Conservation (phyloP, 768 basidiomycete genomes). For the Chalciporus piperatus region DNA sequence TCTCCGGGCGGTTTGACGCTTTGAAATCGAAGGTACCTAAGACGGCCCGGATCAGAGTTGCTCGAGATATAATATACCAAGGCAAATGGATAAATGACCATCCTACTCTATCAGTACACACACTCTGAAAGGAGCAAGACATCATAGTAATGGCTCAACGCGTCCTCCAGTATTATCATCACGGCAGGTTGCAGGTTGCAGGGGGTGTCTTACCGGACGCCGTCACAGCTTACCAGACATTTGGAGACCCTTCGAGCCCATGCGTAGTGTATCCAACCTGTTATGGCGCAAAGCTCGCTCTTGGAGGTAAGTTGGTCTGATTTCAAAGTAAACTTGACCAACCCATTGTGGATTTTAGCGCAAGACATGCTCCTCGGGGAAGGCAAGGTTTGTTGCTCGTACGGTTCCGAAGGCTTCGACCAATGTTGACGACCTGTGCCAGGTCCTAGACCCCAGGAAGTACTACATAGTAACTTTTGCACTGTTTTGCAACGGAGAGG, state of each 20-base stretch:
- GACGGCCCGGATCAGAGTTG: not conserved
- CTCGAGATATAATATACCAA: too few species aligned
- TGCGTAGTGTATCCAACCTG: conserved; percentile 55
- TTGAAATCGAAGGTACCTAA: not conserved
- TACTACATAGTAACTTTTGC: conserved; percentile 58
- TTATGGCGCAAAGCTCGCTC: conserved; percentile 47
- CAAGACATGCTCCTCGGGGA: conserved; percentile 48
- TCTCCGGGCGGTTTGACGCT: not conserved
- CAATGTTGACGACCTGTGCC: not conserved
- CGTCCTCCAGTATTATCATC: conserved; percentile 46
- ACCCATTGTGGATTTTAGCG: conserved; percentile 30
- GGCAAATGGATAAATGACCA: not conserved
- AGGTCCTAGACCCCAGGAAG: conserved; percentile 50
- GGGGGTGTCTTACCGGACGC: conserved; percentile 57
- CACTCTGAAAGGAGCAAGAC: not conserved
- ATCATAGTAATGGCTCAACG: conserved; percentile 8
- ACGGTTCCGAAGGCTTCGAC: not conserved
- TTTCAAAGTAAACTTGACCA: conserved; percentile 31
- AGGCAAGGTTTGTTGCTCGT: conserved; percentile 39
- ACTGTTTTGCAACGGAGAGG: conserved; percentile 59
- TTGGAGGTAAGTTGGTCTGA: conserved; percentile 38
- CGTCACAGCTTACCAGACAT: conserved; percentile 55
- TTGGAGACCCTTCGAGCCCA: conserved; percentile 49
- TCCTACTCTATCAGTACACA: not conserved
- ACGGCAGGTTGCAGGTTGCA: conserved; percentile 50